Conservation (phyloP, 1,139 yeast genomes). For the Barnettozyma hawaiiensis region DNA sequence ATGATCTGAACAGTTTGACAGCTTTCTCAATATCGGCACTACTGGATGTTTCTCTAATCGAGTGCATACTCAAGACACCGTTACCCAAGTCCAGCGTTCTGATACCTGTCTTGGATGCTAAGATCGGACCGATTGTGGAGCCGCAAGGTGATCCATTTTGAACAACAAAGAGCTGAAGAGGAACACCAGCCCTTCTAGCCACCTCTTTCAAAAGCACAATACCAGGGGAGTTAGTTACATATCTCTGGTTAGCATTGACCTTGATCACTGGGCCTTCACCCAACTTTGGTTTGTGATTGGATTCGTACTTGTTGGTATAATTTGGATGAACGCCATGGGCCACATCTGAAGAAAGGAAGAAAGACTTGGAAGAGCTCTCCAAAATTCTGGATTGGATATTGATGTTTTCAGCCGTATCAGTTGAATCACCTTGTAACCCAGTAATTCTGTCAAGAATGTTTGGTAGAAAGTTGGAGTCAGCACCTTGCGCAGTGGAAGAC, state of each 20-base stretch:
- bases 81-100: slow-evolving; percentile 90
- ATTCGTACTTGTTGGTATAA: slow-evolving; percentile 70
- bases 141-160: slow-evolving; percentile 94
- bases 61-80: slow-evolving; percentile 94
- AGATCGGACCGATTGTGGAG: slow-evolving; percentile 91
- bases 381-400: slow-evolving; percentile 36
- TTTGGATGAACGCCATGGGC: slow-evolving; percentile 98
- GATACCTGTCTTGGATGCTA: slow-evolving; percentile 83
- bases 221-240: slow-evolving; percentile 91
- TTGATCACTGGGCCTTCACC: slow-evolving; percentile 92
- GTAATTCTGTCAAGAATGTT: slow-evolving; percentile 68
- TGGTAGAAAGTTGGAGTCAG: slow-evolving; percentile 85
- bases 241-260: slow-evolving; percentile 90
- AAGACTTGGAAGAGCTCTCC: slow-evolving; percentile 74
- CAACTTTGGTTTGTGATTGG: slow-evolving; percentile 69
- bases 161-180: slow-evolving; percentile 80
- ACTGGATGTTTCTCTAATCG: slow-evolving; percentile 92
- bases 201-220: slow-evolving; percentile 68
- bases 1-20: slow-evolving; percentile 55
- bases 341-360: slow-evolving; percentile 88
- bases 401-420: slow-evolving; percentile 25
- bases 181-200: slow-evolving; percentile 61
- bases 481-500: slow-evolving; percentile 92
- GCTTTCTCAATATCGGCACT: slow-evolving; percentile 63
- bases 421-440: slow-evolving; percentile 37